Evolutionary conservation across 2,329 filamentous ascomycete genomes (phyloP).

Genomic region (Byssothecium circinans): DNA sequence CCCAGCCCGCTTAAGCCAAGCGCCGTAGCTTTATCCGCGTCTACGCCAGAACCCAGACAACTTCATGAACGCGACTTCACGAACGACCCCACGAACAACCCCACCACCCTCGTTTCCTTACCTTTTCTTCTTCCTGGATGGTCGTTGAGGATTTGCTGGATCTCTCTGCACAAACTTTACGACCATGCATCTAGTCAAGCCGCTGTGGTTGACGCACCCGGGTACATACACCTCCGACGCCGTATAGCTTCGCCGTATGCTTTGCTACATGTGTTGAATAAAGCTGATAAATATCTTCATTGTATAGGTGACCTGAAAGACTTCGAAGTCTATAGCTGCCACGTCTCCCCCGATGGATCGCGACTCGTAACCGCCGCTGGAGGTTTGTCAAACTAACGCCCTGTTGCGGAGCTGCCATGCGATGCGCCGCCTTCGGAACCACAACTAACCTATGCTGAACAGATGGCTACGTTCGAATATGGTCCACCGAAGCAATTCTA

Average conservation of each 20-base stretch:
- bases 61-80: slow-evolving; percentile 31
- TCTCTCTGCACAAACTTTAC: slow-evolving; percentile 18
- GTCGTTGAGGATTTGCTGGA: slow-evolving; percentile 31
- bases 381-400: slow-evolving; percentile 58
- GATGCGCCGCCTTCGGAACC: slow-evolving; percentile 18
- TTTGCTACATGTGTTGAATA: slow-evolving; percentile 6
- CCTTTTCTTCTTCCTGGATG: slow-evolving; percentile 17
- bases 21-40: slow-evolving; percentile 33
- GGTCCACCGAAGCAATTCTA: slow-evolving; percentile 93
- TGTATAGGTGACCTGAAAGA: slow-evolving; percentile 86
- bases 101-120: slow-evolving; percentile 5
- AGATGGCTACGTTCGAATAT: slow-evolving; percentile 97
- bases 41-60: slow-evolving; percentile 31
- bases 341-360: slow-evolving; percentile 91
- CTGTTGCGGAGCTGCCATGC: slow-evolving; percentile 16
- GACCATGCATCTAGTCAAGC: slow-evolving; percentile 74
- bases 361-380: slow-evolving; percentile 92
- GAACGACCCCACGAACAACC: slow-evolving; percentile 21
- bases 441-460: slow-evolving; percentile 19
- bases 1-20: slow-evolving; percentile 29
- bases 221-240: slow-evolving; percentile 54
- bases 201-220: slow-evolving; percentile 92
- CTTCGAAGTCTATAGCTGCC: slow-evolving; percentile 97
- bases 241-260: slow-evolving; percentile 4
- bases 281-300: too few species aligned